A percentile compares a stretch with the other conserved stretches of the same genome.
phyloP scores from a whole-genome alignment of 179 eudicot species.

The Beta corolliflora region DNA sequence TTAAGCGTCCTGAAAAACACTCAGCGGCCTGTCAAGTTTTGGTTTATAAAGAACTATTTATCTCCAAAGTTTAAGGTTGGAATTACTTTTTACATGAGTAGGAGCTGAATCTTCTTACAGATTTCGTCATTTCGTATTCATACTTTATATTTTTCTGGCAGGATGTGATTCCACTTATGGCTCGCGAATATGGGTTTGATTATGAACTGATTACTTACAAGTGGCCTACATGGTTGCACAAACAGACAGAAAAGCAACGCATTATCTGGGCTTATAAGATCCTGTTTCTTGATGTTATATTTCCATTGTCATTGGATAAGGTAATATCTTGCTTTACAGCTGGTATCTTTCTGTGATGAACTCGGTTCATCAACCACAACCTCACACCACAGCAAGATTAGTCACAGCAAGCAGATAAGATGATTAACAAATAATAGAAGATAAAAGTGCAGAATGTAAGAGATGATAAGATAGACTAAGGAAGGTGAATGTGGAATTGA shows the following conservation, averaged over 20 bases:
- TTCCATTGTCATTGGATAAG: conserved; percentile 92
- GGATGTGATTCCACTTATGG: conserved; percentile 99
- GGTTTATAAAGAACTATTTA: conserved; percentile 97
- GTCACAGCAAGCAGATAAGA: too few relatives aligned
- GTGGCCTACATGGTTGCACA: conserved; percentile 99
- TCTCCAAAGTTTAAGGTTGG: conserved; percentile 96
- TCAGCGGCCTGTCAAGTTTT: conserved; percentile 87
- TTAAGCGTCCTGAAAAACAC: conserved; percentile 90
- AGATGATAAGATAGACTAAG: too few relatives aligned
- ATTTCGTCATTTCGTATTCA: background rate
- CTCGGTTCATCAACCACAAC: too few relatives aligned
- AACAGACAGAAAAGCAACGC: conserved; percentile 95
- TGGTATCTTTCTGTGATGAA: background rate
- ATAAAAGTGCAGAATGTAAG: too few relatives aligned
- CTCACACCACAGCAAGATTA: too few relatives aligned
- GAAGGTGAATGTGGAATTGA: too few relatives aligned
- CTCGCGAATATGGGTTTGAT: conserved; percentile 87
- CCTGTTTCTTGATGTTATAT: conserved; percentile 94
- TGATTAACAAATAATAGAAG: too few relatives aligned
- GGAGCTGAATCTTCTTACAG: background rate
- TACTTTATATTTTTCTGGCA: conserved; percentile 31
- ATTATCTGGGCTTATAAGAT: conserved; percentile 99
- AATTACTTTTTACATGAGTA: background rate
- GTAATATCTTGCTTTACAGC: conserved; percentile 36
- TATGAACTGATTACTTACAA: conserved; percentile 90